Evolutionary conservation across 768 basidiomycete genomes (phyloP).

Genomic region (Collybia mongolica): DNA sequence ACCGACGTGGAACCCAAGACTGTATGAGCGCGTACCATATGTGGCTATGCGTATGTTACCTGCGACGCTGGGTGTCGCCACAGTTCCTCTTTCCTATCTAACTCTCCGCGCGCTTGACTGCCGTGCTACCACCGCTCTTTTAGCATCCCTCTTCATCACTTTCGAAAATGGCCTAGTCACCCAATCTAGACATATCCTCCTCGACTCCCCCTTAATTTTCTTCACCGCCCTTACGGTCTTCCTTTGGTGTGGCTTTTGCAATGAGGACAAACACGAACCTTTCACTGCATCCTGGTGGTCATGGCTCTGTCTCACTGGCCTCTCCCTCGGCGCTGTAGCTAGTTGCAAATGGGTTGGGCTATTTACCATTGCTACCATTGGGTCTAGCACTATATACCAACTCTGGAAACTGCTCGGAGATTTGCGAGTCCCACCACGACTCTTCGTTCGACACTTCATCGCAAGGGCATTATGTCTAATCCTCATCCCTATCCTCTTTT

Average conservation of each 20-base stretch:
- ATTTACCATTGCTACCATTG: constrained; percentile 95
- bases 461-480: constrained; percentile 92
- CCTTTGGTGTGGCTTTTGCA: constrained; percentile 87
- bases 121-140: constrained; percentile 86
- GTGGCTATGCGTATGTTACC: constrained; percentile 98
- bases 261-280: constrained; percentile 82
- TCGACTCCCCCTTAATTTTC: constrained; percentile 98
- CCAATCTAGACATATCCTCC: constrained; percentile 94
- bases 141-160: constrained; percentile 87
- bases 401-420: constrained; percentile 92
- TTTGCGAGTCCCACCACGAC: constrained; percentile 66
- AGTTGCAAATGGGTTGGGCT: constrained; percentile 99
- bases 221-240: constrained; percentile 91
- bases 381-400: constrained; percentile 78
- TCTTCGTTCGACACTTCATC: constrained; percentile 82
- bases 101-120: constrained; percentile 93
- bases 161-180: constrained; percentile 97
- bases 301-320: constrained; percentile 85
- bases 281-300: constrained; percentile 92
- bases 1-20: constrained; percentile 36
- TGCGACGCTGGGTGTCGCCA: constrained; percentile 82
- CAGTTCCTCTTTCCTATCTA: constrained; percentile 88
- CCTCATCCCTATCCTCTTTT: constrained; percentile 78
- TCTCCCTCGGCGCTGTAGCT: constrained; percentile 88
- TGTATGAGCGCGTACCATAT: constrained; percentile 88